Percentiles rank a stretch among this genome's conserved stretches.
Conservation (phyloP, 1,284 basidiomycete species). For the Microstroma glucosiphilum region DNA sequence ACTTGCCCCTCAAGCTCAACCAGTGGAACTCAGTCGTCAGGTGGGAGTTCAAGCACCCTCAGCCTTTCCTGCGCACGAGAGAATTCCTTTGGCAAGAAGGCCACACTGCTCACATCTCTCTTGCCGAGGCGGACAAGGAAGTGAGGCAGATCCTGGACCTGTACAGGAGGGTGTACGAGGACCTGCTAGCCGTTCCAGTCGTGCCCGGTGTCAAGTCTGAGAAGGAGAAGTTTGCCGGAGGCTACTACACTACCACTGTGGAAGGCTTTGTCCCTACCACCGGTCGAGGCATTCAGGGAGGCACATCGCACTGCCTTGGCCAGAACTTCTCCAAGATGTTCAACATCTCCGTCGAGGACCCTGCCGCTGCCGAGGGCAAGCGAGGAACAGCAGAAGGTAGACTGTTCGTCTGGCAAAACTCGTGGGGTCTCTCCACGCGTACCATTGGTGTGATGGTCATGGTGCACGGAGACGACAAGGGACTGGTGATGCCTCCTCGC, state of each 20-base stretch:
- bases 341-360: constrained; percentile 90
- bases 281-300: constrained; percentile 93
- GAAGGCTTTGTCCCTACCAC: constrained; percentile 97
- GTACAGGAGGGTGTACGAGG: constrained; percentile 92
- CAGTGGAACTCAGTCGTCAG: constrained; percentile 99
- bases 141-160: constrained; percentile 86
- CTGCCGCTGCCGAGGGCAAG: constrained; percentile 41
- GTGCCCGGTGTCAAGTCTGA: constrained; percentile 95
- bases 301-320: constrained; percentile 94
- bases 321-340: constrained; percentile 99
- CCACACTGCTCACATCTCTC: constrained; percentile 88
- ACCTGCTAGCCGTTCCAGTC: constrained; percentile 93
- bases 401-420: constrained; percentile 94
- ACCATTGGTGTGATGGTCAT: constrained; percentile 99
- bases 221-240: constrained; percentile 99
- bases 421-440: constrained; percentile 94
- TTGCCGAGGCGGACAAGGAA: constrained; percentile 81
- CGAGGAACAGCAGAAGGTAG: constrained; percentile 52
- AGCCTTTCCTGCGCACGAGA: constrained; percentile 96
- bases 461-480: constrained; percentile 97
- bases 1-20: constrained; percentile 93
- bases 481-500: constrained; percentile 86
- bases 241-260: constrained; percentile 93
- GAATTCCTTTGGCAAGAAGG: constrained; percentile 99
- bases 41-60: constrained; percentile 99